Evolutionary conservation across 306 rosid species (phyloP), one percentile per base, ranked within the genome.

Genomic region (Abrus precatorius): DNA sequence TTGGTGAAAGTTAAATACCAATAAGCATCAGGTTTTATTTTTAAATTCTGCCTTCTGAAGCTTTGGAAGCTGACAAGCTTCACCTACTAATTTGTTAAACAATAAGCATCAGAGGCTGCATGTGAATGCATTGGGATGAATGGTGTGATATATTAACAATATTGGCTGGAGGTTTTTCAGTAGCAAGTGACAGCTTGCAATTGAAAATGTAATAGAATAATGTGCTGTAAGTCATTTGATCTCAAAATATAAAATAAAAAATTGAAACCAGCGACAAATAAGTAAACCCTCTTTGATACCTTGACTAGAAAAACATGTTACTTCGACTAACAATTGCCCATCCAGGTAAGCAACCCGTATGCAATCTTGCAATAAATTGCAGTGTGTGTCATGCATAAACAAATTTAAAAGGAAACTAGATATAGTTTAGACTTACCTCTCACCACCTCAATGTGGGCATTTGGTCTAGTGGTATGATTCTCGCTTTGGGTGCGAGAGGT

Each of bases 401-500:
- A 67, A 38, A 13, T 48, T 61, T 47, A 41, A n/a, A 11, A 48
- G 6, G 43, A 62, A 66, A 20, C 3, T 6, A 28, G 34, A 11
- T 1, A 72, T 32, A 73, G 0, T 27, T 1, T 36, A 69, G 0
- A 44, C 63, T 6, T 52, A 10, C 1, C 66, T 6, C 12, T 6
- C 0, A 0, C 3, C 1, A 20, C 1, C 3, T 5, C 30, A 56
- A 40, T 27, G 1, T 20, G 90, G 92, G 83, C 90, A 79, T 85
- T 77, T 78, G 86, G 89, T 87, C 89, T 83, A 85, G 85, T 81
- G 90, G 89, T 85, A 85, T 85, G 92, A 87, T 88, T 86, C 87
- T 89, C 80, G 88, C 90, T 89, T 89, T 33, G 89, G 90, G 92
- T 80, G 88, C 85, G 73, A 89, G 88, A 87, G 85, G 93, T 87